A percentile compares a stretch with the other conserved stretches of the same genome.
phyloP scores from a whole-genome alignment of 225 moss, liverwort and hornwort species.

The Bryoerythrophyllum caledonicum region DNA sequence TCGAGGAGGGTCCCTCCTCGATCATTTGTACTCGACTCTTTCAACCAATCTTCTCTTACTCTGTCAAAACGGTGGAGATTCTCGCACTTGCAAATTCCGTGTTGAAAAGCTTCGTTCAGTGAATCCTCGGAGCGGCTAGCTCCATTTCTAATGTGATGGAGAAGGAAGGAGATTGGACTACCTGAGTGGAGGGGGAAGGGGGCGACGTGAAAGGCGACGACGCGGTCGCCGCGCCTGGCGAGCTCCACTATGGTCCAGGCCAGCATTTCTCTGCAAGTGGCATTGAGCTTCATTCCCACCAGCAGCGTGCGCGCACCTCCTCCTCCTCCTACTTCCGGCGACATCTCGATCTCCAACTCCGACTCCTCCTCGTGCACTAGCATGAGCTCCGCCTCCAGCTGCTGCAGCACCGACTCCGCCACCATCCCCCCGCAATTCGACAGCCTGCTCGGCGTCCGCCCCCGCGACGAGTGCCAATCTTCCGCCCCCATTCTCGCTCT shows the following conservation, averaged over 20 bases:
- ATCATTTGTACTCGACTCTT: too few species aligned
- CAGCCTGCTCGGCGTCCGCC: conserved; percentile 39
- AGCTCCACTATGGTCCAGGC: conserved; percentile 56
- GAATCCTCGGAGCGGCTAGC: too few species aligned
- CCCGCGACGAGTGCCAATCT: conserved; percentile 14
- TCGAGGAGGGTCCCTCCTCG: too few species aligned
- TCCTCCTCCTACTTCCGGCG: conserved; percentile 7
- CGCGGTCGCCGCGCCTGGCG: conserved; percentile 51
- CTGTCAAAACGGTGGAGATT: too few species aligned
- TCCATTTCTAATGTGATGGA: too few species aligned
- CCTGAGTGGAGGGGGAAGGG: conserved; percentile 37
- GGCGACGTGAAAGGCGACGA: conserved; percentile 51
- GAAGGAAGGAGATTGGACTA: neutral
- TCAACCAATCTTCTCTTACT: too few species aligned
- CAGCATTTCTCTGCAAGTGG: conserved; percentile 49
- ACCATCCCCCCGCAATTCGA: conserved; percentile 61
- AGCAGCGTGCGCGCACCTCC: conserved; percentile 32
- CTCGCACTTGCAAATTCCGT: too few species aligned
- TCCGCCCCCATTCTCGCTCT: conserved; percentile 40
- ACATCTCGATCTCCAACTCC: neutral
- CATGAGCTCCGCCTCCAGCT: conserved; percentile 45
- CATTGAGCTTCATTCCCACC: conserved; percentile 56
- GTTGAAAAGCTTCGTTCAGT: too few species aligned
- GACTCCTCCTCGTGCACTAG: neutral
- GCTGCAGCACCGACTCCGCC: conserved; percentile 49